A percentile compares a stretch with the other conserved stretches of the same genome.
These are phyloP conservation scores for Diaporthe aspalathi DNA, from an alignment of 2,329 filamentous ascomycete species.

Conservation along the genomic window DNA sequence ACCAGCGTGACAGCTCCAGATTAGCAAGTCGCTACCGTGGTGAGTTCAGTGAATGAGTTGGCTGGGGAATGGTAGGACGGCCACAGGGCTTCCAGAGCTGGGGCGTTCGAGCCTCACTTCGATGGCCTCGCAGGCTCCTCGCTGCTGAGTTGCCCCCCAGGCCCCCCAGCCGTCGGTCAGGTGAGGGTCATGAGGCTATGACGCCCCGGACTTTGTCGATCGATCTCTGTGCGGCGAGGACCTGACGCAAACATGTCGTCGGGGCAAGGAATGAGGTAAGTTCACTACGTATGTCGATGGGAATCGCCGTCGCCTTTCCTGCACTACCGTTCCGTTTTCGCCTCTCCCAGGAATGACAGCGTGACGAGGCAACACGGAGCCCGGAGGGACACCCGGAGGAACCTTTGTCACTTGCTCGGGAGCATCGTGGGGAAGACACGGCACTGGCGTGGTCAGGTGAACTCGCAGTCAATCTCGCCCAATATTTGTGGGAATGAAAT, in stretches of 20 bases:
- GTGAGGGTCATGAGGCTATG: conserved; percentile 13
- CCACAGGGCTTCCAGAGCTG: not conserved
- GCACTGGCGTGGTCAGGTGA: conserved; percentile 18
- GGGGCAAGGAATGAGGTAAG: not conserved
- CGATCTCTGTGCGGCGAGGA: conserved; percentile 11
- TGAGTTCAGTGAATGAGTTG: conserved; percentile 17
- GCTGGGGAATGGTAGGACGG: not conserved
- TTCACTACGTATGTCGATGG: not conserved
- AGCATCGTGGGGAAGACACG: not conserved
- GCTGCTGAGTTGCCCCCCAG: no score
- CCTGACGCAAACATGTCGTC: conserved; percentile 19
- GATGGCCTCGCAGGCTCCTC: not conserved
- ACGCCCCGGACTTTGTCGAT: conserved; percentile 22
- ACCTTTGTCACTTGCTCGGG: no score
- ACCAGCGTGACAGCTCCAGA: conserved; percentile 21
- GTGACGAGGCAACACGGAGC: not conserved
- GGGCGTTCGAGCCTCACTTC: not conserved
- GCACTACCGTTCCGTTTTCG: not conserved
- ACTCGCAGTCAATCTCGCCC: conserved; percentile 7
- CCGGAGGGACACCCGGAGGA: no score
- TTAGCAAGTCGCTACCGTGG: not conserved
- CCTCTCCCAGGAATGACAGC: not conserved
- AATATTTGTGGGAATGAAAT: conserved; percentile 22
- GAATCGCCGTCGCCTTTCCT: not conserved
- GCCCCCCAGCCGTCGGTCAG: not conserved